Base-by-base conservation (phyloP, 768 basidiomycete genomes). In the Tulasnella sp. region DNA sequence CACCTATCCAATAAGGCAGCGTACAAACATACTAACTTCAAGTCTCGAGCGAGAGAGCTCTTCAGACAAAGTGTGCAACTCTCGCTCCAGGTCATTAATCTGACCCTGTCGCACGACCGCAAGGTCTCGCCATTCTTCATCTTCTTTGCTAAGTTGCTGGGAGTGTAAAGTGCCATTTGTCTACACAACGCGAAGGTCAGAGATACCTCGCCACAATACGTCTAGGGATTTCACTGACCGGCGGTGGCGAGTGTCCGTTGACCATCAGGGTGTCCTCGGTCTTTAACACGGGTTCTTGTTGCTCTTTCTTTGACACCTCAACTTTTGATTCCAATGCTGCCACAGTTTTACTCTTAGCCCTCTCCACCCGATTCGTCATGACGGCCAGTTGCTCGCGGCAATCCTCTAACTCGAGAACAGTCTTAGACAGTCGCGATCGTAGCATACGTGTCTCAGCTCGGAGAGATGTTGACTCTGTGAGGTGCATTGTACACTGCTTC, bases 341-440 rank as follows among this genome's bases (percentile, higher is more conserved):
- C 11, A 85, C 78, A 0, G 80, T 77, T 47, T 71, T 71, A 64
- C 84, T 85, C 62, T 73, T 76, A 26, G 78, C 65, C 56, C 86
- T 77, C 62, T 86, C 86, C 42, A 79, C 70, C 23, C 82, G 82
- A 59, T 73, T 81, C 69, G 88, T 82, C 1, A 81, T 77, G 4
- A 72, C 70, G 15, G 77, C 67, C 29, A 88, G 79, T 21, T 78
- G 75, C 38, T 75, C 72, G 59, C 76, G 75, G 63, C 77, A 80
- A 64, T 70, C 70, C 27, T 79, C 76, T 56, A 73, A 77, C 64
- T 79, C 75, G 26, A 70, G 67, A 64, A 80, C 73, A 0, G 73
- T 73, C 54, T 84, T 80, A 51, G 74, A 69, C 43, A 87, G 21
- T 32, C 34, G 32, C 4, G 44, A 29, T 51, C 58, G 76, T 59